phyloP scores from a whole-genome alignment of 148 eudicot species.

The Rhododendron vialii region DNA sequence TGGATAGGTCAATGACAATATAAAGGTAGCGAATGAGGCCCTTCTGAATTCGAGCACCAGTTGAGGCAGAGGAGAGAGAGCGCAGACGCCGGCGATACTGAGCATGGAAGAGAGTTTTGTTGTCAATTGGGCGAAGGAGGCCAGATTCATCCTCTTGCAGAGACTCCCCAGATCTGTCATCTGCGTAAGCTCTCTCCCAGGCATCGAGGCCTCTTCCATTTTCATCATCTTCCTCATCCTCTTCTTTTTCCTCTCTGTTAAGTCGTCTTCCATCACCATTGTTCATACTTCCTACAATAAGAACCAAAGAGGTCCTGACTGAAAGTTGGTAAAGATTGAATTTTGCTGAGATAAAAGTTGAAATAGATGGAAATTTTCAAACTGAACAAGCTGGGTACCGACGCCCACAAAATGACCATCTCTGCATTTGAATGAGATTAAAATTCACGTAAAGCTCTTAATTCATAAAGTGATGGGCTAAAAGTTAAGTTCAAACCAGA shows the following conservation, averaged over 20 bases:
- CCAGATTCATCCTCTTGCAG: constrained; percentile 95
- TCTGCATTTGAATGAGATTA: background rate
- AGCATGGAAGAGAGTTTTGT: constrained; percentile 62
- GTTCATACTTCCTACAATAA: constrained; percentile 17
- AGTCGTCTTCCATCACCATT: constrained; percentile 40
- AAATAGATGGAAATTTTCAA: background rate
- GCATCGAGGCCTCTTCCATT: constrained; percentile 55
- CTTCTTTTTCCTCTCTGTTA: constrained; percentile 50
- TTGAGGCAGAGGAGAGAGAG: constrained; percentile 44
- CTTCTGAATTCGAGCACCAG: constrained; percentile 71
- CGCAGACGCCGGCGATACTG: constrained; percentile 82
- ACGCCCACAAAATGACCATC: background rate
- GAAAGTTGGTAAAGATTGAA: background rate
- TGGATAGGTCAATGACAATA: constrained; percentile 37
- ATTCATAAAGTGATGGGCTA: too few species aligned
- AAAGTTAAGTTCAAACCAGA: background rate
- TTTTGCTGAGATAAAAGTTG: background rate
- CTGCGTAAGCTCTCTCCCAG: constrained; percentile 85
- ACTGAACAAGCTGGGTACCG: background rate
- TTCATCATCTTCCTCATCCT: constrained; percentile 54
- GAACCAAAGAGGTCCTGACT: background rate
- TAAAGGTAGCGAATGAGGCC: constrained; percentile 87
- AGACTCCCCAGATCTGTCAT: constrained; percentile 89
- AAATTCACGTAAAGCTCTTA: background rate
- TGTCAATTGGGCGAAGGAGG: constrained; percentile 72